phyloP scores from a whole-genome alignment of 805 yeast genomes.

The Candida maris region DNA sequence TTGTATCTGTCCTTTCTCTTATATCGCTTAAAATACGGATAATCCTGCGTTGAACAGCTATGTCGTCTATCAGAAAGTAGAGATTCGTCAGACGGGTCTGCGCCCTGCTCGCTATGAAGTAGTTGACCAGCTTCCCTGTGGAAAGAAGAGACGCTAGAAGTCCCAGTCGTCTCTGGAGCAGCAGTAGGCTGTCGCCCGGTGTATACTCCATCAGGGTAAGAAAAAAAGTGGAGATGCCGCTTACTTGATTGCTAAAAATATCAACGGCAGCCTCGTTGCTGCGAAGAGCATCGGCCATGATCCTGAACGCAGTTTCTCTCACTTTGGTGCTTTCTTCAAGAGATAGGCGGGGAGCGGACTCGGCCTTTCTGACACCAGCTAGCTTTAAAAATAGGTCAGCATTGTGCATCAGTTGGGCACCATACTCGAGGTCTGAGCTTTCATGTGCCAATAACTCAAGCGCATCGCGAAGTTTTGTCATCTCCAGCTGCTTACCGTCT shows the following conservation, averaged over 20 bases:
- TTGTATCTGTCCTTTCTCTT: constrained; percentile 12
- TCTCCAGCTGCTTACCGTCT: constrained; percentile 3
- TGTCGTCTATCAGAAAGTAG: constrained; percentile 18
- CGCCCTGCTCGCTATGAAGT: constrained; percentile 20
- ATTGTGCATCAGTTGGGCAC: constrained; percentile 41
- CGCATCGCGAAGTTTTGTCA: constrained; percentile 9
- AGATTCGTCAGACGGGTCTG: constrained; percentile 22
- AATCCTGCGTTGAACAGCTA: constrained; percentile 35
- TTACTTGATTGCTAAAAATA: constrained; percentile 14
- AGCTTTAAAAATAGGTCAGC: constrained; percentile 32
- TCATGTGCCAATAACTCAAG: constrained; percentile 52
- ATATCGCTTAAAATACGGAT: constrained; percentile 47
- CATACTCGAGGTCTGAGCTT: constrained; percentile 65
- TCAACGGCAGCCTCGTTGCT: constrained; percentile 54
- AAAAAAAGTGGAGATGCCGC: neutral
- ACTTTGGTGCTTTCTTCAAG: constrained; percentile 16
- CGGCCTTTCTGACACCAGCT: constrained; percentile 24
- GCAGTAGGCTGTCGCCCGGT: constrained; percentile 1
- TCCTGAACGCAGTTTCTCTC: constrained; percentile 53
- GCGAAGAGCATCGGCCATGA: constrained; percentile 65
- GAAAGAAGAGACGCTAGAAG: constrained; percentile 45
- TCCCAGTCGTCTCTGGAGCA: constrained; percentile 44
- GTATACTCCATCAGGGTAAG: neutral
- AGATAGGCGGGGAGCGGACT: constrained; percentile 2
- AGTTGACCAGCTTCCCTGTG: constrained; percentile 30